A percentile compares a stretch with the other conserved stretches of the same genome.
phyloP scores from a whole-genome alignment of 345 rosid species.

The Sonneratia alba region DNA sequence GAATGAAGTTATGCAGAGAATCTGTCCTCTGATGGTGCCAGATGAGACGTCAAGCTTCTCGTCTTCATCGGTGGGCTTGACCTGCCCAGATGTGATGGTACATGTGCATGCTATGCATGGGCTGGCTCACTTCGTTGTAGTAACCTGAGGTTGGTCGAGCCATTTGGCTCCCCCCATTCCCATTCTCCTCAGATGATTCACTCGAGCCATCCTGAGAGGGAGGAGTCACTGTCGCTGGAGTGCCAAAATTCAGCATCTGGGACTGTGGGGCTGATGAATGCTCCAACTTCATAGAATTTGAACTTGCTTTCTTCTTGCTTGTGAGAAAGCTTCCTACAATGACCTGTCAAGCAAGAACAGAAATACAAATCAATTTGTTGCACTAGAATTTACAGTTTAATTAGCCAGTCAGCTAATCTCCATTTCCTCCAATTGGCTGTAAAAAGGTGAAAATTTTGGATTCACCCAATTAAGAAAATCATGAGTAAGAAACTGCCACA shows the following conservation, averaged over 20 bases:
- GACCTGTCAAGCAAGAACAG: constrained; percentile 32
- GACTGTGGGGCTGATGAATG: constrained; percentile 32
- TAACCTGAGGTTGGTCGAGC: constrained; percentile 9
- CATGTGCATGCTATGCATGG: constrained; percentile 49
- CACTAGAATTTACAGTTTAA: neutral
- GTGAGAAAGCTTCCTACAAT: constrained; percentile 84
- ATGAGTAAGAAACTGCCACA: neutral
- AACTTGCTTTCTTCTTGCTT: constrained; percentile 43
- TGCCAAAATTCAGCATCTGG: constrained; percentile 53
- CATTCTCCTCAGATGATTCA: constrained; percentile 70
- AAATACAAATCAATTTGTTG: neutral
- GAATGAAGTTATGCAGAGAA: constrained; percentile 3
- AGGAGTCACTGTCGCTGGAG: constrained; percentile 40
- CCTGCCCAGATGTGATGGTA: constrained; percentile 50
- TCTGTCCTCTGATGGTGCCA: neutral
- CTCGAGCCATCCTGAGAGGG: constrained; percentile 64
- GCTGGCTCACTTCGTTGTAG: constrained; percentile 30
- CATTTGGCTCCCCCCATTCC: constrained; percentile 35
- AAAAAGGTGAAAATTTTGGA: neutral
- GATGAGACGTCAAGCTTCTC: neutral
- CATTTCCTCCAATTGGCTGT: neutral
- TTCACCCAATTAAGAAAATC: neutral
- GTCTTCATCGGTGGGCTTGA: constrained; percentile 38
- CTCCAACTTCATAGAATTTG: constrained; percentile 36
- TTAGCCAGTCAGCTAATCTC: neutral